Base-by-base conservation (phyloP, 129 eudicot species). In the Helianthus tuberosus region DNA sequence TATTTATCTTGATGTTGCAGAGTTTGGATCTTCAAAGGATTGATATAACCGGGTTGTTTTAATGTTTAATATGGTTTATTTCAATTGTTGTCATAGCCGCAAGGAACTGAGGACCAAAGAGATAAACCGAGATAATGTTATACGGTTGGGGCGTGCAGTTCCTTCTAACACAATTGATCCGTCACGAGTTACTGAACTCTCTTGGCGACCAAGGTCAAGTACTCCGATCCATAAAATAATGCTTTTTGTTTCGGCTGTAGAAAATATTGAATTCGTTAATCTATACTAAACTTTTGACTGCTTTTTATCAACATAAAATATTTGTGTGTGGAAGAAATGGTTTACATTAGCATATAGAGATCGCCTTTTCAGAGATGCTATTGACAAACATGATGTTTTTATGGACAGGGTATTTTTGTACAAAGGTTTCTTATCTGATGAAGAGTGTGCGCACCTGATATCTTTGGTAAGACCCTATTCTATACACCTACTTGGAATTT, bases 151-250 rank as follows among this genome's bases (percentile, higher is more conserved):
- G 48, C 75, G 17, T 64, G 75, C 76, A 5, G 38, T 73, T 71
- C 84, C 72, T 46, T 75, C 71, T 41, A 73, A 74, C 77, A 71
- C 77, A 36, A 23, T 89, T 72, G 71, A 92, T 74, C 98, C 94
- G 1, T 87, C 96, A 80, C 82, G 72, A 78, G 89, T 84, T 79
- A 75, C 49, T 35, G 76, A 87, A 66, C 85, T 89, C 61, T 87
- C 98, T 53, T 92, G 96, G 98, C 89, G 60, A 73, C 98, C 98
- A 92, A 92, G 98, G 98, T 92, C 94, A 87, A 91, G 91, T 85
- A 87, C 79, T 81, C 77, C 68, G 52, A 68, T n/a, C 39, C 64
- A 25, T 14, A 11, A 59, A 27, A 25, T 25, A 4, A 11, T 59
- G 1, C 8, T 16, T 51, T 51, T n/a, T 51, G 23, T 51, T 16